Evolutionary conservation across 192 early-diverging fungal species (phyloP).

Genomic region (Backusella psychrophila): DNA sequence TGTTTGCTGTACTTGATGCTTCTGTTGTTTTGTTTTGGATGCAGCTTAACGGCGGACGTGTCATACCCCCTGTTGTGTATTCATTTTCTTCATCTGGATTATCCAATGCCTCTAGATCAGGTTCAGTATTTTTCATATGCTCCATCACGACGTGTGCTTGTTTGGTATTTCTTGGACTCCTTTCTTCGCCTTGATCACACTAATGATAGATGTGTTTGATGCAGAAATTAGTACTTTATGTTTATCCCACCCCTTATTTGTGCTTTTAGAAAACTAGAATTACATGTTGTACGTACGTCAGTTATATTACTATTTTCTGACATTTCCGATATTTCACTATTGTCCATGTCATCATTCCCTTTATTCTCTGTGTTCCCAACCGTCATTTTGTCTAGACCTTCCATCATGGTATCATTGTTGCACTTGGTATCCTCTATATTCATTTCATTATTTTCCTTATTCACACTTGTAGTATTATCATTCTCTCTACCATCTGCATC

Average conservation of each 20-base stretch:
- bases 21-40: background rate
- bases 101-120: background rate
- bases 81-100: background rate
- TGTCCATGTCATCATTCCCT: background rate
- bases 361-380: background rate
- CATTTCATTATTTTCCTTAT: background rate
- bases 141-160: background rate
- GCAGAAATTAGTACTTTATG: background rate
- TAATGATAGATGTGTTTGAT: background rate
- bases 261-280: background rate
- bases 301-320: background rate
- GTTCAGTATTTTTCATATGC: background rate
- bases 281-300: background rate
- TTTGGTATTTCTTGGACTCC: background rate
- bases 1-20: background rate
- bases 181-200: background rate
- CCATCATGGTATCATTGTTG: background rate
- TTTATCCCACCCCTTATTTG: background rate
- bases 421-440: background rate
- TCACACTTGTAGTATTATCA: background rate
- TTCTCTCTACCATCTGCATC: background rate
- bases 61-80: background rate
- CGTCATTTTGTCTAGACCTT: constrained; percentile 1
- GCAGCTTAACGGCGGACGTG: background rate
- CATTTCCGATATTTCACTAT: background rate